These are phyloP conservation scores for Prunus campanulata DNA, from an alignment of 306 rosid species.

Conservation along the genomic window DNA sequence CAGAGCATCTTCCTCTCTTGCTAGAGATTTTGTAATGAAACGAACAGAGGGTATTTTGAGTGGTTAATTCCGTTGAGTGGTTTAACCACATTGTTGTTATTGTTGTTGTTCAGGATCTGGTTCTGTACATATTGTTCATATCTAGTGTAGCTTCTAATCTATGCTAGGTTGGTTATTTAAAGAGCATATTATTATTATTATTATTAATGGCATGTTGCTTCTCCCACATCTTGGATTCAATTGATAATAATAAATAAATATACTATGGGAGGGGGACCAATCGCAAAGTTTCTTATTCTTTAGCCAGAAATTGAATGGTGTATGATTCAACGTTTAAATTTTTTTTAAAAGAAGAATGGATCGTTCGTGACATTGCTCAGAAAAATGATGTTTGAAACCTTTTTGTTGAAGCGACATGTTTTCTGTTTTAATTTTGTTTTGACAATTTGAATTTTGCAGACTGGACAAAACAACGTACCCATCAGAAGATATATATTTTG, in stretches of 20 bases:
- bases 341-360: no score
- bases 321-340: no score
- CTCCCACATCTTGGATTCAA: background rate
- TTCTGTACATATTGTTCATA: slow-evolving; percentile 46
- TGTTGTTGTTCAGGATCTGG: background rate
- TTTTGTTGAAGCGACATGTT: no score
- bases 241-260: background rate
- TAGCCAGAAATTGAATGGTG: no score
- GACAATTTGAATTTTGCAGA: background rate
- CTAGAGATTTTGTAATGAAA: slow-evolving; percentile 6
- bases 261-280: no score
- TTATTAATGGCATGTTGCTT: background rate
- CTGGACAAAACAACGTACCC: background rate
- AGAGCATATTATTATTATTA: background rate
- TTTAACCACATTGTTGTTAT: background rate
- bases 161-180: background rate
- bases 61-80: background rate
- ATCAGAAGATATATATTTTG: background rate
- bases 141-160: slow-evolving; percentile 15
- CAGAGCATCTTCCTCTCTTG: slow-evolving; percentile 2
- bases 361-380: no score
- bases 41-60: background rate
- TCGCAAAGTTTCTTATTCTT: no score
- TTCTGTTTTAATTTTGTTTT: no score
- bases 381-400: no score